These are phyloP conservation scores for Raddia guianensis DNA, from an alignment of 176 grass and related monocot species.

Conservation along the genomic window DNA sequence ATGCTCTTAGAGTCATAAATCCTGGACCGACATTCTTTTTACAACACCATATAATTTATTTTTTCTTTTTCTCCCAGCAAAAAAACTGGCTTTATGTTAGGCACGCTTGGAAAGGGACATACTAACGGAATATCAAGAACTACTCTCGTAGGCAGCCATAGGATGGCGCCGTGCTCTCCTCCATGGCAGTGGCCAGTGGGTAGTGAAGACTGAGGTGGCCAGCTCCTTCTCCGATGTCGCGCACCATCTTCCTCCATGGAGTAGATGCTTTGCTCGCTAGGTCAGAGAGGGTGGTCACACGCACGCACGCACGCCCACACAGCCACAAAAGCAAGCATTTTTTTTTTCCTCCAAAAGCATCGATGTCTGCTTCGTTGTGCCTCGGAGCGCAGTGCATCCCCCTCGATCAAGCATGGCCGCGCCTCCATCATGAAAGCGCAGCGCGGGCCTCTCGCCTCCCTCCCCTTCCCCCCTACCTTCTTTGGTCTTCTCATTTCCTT, in stretches of 20 bases:
- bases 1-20: too few relatives aligned
- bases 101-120: too few relatives aligned
- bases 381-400: conserved; percentile 28
- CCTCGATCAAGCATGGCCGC: conserved; percentile 9
- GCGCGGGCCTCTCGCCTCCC: background rate
- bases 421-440: conserved; percentile 32
- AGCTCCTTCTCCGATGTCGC: conserved; percentile 19
- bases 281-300: background rate
- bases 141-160: background rate
- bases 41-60: too few relatives aligned
- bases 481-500: conserved; percentile 29
- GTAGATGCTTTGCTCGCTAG: conserved; percentile 19
- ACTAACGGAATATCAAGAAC: background rate
- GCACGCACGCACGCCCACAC: background rate
- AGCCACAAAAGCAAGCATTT: background rate
- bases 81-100: too few relatives aligned
- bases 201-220: background rate
- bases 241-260: conserved; percentile 41
- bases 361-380: background rate
- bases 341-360: background rate
- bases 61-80: too few relatives aligned
- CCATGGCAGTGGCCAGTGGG: background rate
- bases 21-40: too few relatives aligned
- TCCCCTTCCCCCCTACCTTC: background rate
- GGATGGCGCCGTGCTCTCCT: conserved; percentile 11